These are phyloP conservation scores for Vitis hybrid DNA, from an alignment of 177 flowering plant genomes.

Conservation along the genomic window DNA sequence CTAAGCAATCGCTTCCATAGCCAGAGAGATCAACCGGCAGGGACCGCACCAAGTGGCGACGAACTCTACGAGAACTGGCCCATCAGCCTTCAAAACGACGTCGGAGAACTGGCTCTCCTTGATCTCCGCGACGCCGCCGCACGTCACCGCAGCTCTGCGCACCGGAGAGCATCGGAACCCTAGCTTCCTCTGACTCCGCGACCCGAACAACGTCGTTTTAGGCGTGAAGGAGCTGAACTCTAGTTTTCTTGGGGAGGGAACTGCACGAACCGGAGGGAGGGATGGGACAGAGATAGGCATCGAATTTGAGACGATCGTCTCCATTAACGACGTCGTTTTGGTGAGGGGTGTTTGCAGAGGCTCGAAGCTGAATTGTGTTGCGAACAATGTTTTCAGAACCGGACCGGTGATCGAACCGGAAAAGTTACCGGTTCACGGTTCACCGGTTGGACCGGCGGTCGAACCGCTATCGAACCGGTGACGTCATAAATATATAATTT, in stretches of 20 bases:
- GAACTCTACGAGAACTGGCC: constrained; percentile 85
- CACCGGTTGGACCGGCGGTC: too few species aligned
- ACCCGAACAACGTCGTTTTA: neutral
- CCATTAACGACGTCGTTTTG: neutral
- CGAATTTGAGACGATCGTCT: neutral
- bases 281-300: neutral
- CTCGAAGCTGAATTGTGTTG: neutral
- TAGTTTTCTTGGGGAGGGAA: neutral
- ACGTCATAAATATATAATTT: too few species aligned
- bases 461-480: too few species aligned
- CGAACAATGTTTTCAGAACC: too few species aligned
- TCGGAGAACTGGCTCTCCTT: constrained; percentile 53
- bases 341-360: neutral
- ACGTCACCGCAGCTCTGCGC: constrained; percentile 3
- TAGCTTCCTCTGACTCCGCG: neutral
- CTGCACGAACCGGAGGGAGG: too few species aligned
- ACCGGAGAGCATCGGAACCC: neutral
- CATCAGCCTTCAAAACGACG: constrained; percentile 55
- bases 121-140: constrained; percentile 40
- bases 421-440: too few species aligned
- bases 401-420: too few species aligned
- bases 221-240: neutral
- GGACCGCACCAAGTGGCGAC: constrained; percentile 92
- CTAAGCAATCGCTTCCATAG: constrained; percentile 65
- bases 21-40: constrained; percentile 67